phyloP scores from a whole-genome alignment of 1,139 yeast genomes.

The Hansenula lynferdii region DNA sequence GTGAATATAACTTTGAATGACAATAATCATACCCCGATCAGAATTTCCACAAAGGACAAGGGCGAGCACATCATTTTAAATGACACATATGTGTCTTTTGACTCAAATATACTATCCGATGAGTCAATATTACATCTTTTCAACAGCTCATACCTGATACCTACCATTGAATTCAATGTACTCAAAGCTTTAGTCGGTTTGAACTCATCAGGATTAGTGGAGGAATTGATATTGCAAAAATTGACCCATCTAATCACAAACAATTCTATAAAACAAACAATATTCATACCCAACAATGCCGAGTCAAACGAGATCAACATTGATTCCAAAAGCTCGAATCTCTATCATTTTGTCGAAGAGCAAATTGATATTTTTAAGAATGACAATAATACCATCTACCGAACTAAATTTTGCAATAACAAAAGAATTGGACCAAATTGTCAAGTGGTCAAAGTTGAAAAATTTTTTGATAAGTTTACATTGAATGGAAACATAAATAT shows the following conservation, averaged over 20 bases:
- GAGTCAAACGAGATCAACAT: conserved; percentile 30
- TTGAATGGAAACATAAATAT: conserved; percentile 43
- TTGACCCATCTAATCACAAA: conserved; percentile 56
- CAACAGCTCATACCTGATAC: conserved; percentile 31
- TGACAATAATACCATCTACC: conserved; percentile 33
- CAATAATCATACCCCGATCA: conserved; percentile 21
- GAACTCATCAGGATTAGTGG: conserved; percentile 61
- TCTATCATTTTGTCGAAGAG: conserved; percentile 68
- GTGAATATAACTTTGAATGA: conserved; percentile 16
- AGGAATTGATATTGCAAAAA: conserved; percentile 64
- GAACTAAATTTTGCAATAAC: conserved; percentile 36
- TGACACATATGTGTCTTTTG: conserved; percentile 24
- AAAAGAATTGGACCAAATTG: conserved; percentile 39
- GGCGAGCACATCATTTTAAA: conserved; percentile 30
- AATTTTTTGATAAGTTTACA: conserved; percentile 42
- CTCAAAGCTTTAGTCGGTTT: conserved; percentile 71
- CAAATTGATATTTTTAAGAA: conserved; percentile 28
- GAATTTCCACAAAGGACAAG: conserved; percentile 16
- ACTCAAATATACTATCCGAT: conserved; percentile 41
- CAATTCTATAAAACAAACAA: conserved; percentile 38
- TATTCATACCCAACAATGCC: conserved; percentile 42
- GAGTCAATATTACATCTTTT: conserved; percentile 66
- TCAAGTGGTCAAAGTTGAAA: conserved; percentile 39
- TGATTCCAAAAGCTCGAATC: conserved; percentile 31
- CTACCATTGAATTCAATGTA: conserved; percentile 49